Percentiles rank a stretch among this genome's conserved stretches.
Evolutionary conservation across 805 yeast genomes (phyloP).

Genomic region (Lachancea sp.): DNA sequence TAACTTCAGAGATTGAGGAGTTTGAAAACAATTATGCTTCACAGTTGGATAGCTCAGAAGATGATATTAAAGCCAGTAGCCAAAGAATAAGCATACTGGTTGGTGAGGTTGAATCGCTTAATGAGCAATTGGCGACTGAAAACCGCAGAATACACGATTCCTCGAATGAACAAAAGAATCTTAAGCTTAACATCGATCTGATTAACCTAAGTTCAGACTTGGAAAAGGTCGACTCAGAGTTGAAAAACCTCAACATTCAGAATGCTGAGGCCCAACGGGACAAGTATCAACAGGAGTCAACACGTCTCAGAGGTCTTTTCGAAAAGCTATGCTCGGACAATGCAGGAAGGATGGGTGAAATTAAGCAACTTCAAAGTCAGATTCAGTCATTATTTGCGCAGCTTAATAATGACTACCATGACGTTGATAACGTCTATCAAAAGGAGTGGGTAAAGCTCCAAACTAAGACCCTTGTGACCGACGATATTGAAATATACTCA

Average conservation of each 20-base stretch:
- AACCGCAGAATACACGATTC: constrained; percentile 49
- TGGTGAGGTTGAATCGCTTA: constrained; percentile 20
- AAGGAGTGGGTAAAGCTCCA: constrained; percentile 71
- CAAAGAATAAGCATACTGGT: constrained; percentile 17
- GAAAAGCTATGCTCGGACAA: constrained; percentile 54
- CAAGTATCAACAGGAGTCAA: constrained; percentile 53
- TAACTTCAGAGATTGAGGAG: constrained; percentile 12
- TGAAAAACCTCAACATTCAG: constrained; percentile 43
- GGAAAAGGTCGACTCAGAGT: constrained; percentile 32
- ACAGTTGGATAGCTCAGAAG: constrained; percentile 17
- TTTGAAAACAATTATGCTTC: constrained; percentile 12
- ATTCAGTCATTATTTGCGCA: constrained; percentile 50
- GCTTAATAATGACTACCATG: constrained; percentile 60
- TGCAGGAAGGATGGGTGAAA: constrained; percentile 79
- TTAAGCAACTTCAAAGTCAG: constrained; percentile 75
- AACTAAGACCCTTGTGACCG: constrained; percentile 66
- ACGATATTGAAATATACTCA: constrained; percentile 74
- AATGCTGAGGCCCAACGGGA: constrained; percentile 57
- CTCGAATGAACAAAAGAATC: constrained; percentile 52
- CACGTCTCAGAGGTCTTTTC: constrained; percentile 42
- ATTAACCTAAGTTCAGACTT: constrained; percentile 40
- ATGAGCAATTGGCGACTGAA: constrained; percentile 27
- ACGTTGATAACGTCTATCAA: constrained; percentile 57
- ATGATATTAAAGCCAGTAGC: constrained; percentile 18
- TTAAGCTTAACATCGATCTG: constrained; percentile 59